Evolutionary conservation across 768 basidiomycete species (phyloP), one percentile per base, ranked within the genome.

Genomic region (Multifurca ochricompacta): DNA sequence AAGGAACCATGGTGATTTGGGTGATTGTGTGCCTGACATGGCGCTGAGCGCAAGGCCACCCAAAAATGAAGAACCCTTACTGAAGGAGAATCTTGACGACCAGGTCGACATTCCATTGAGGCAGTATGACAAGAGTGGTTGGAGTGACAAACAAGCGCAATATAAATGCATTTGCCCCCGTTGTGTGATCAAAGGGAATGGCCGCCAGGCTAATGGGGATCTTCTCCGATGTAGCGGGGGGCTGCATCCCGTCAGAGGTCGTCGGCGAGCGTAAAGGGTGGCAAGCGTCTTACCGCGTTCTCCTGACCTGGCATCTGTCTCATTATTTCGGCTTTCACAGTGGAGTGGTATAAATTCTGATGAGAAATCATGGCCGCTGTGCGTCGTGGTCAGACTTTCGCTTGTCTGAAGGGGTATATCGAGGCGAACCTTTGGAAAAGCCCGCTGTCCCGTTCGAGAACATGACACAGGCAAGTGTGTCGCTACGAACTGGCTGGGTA

Each of bases 361-460:
- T 86, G 85, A 1, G 84, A 78, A 25, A 85, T 77, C 83, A 81
- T 82, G 19, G 86, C 80, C 8, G 78, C 84, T 86, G 42, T 31
- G 21, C n/a, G 28, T 8, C n/a, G 28, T 8, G 1, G 14, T 37
- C 28, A 37, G 28, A 32, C 30, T n/a, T 27, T 13, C 27, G 25
- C 27, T 46, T 14, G 34, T 40, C 13, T 16, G 13, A 31, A 23
- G 21, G 18, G 35, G 23, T 35, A 40, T 30, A 18, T 14, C 6
- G 31, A 31, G 25, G 44, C 51, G 4, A 31, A 80, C 85, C 82
- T 77, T 88, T 88, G 0, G 86, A 84, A 2, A 81, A 68, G 0
- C 87, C 86, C 56, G 76, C 86, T 0, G 85, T 87, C n/a, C 86
- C 85, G 61, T 85, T 87, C 1, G 86, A 88, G 63, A 87, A 86